These are phyloP conservation scores for Aspergillus ochraceoroseus DNA, from an alignment of 2,329 filamentous ascomycete genomes.

Conservation along the genomic window DNA sequence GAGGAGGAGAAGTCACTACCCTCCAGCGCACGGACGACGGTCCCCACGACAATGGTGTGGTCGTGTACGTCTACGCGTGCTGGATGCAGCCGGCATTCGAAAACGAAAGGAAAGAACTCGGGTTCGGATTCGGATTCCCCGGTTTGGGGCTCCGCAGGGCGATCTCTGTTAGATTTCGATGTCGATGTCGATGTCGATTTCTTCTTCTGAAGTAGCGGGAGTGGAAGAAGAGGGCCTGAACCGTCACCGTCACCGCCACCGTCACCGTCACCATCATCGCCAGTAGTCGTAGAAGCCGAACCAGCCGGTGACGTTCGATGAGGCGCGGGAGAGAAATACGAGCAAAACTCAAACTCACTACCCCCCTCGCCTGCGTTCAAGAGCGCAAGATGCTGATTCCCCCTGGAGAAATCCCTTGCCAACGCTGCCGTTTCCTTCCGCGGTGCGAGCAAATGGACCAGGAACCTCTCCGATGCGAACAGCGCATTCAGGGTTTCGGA, in stretches of 20 bases:
- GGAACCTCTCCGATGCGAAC: slow-evolving; percentile 42
- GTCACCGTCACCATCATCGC: neutral
- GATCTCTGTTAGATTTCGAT: no score
- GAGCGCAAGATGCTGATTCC: slow-evolving; percentile 36
- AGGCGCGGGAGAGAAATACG: slow-evolving; percentile 9
- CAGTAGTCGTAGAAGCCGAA: neutral
- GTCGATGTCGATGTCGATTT: neutral
- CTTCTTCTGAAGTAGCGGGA: slow-evolving; percentile 29
- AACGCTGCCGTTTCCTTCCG: slow-evolving; percentile 31
- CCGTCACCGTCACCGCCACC: no score
- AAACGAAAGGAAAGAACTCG: slow-evolving; percentile 37
- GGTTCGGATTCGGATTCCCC: neutral
- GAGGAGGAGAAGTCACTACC: slow-evolving; percentile 4
- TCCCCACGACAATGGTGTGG: slow-evolving; percentile 41
- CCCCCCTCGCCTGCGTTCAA: slow-evolving; percentile 25
- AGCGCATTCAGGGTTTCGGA: slow-evolving; percentile 55
- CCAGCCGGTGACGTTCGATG: neutral
- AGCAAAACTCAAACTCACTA: slow-evolving; percentile 29
- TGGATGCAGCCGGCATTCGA: slow-evolving; percentile 38
- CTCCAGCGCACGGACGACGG: slow-evolving; percentile 31
- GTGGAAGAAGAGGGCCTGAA: slow-evolving; percentile 16
- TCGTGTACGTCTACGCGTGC: slow-evolving; percentile 38
- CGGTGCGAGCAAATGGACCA: slow-evolving; percentile 49
- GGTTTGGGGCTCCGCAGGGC: no score
- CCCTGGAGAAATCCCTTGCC: slow-evolving; percentile 39